Base-by-base conservation (phyloP, 75 land plant species). In the Azolla pinnata region DNA sequence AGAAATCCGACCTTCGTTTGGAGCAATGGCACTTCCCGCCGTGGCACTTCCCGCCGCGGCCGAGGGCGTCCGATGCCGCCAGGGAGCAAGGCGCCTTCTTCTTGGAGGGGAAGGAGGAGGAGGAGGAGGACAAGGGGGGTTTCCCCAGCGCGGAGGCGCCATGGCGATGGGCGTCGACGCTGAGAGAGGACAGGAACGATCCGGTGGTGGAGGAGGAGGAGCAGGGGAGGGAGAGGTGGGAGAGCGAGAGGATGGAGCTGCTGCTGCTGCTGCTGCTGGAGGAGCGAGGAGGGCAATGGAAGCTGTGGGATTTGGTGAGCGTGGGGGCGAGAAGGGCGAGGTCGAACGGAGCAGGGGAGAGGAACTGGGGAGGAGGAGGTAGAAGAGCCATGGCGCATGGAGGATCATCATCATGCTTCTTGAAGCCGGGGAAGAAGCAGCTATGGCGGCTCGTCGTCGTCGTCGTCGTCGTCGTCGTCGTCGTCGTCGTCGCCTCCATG, bases 11-110 rank as follows among this genome's bases (percentile, higher is more conserved):
- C 92, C 84, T 84, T 47, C 77, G 75, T 68, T 87, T 84, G 55
- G 92, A 79, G 54, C 92, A 87, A 40, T 87, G 92, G 66, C 92
- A 87, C 7, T 77, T 67, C 74, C 50, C 33, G 30, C 19, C 19
- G n/a, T 60, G 38, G 44, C 75, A 60, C 32, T 70, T 65, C 2
- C 48, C 77, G 21, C 62, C 57, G 49, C 58, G n/a, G n/a, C n/a
- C n/a, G n/a, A n/a, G n/a, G n/a, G n/a, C 68, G 29, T 71, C 75
- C 10, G 61, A 69, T 35, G 81, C 58, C 31, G 50, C 49, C 45
- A 69, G 74, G 51, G 60, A 33, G 57, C 91, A 84, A n/a, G n/a
- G n/a, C n/a, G n/a, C n/a, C 61, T 70, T 75, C 80, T 75, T 75
- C 74, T 81, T 81, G 31, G 34, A 46, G n/a, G n/a, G n/a, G n/a